Base-by-base conservation (phyloP, 495 filamentous ascomycete species). In the Xylaria intraflava region DNA sequence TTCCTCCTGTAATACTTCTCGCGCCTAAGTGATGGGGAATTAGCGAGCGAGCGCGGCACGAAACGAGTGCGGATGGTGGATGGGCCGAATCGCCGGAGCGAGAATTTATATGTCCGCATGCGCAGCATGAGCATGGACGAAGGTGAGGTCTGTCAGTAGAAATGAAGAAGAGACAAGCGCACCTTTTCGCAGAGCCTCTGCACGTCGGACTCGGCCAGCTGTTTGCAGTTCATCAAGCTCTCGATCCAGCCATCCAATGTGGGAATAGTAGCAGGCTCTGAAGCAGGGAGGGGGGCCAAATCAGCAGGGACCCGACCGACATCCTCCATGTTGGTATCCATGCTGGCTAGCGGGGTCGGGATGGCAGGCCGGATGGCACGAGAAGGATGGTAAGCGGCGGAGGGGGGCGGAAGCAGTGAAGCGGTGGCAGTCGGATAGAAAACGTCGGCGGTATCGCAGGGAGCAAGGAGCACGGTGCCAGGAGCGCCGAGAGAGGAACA, bases 281-380 rank as follows among this genome's bases (percentile, higher is more conserved):
- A 78, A 20, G 79, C 75, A 57, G 86, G 83, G 48, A 86, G 79
- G 63, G 89, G 72, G 60, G 79, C 76, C 67, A 91, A 82, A 57
- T 90, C 88, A 64, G 94, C 84, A 56, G 90, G 88, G 58, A 84
- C 81, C 68, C 90, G 87, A 64, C 87, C 87, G 58, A 96, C 90
- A 70, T 98, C 93, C 75, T 88, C 86, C 93, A 98, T 98, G 72
- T 94, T 95, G 65, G 90, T 95, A 74, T 98, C 93, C 91, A 95
- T 95, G 57, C 46, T 76, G 62, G 40, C 49, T 57, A 16, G 27
- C 27, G 49, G 41, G n/a, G 46, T 38, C n/a, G 35, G 35, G 3
- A 17, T n/a, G 16, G 35, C 11, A 38, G 35, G n/a, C n/a, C n/a
- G n/a, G n/a, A n/a, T n/a, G n/a, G n/a, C n/a, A n/a, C n/a, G n/a